Percentiles rank a stretch among this genome's conserved stretches.
Conservation (phyloP, 768 basidiomycete species). For the Sporobolomyces roseus region DNA sequence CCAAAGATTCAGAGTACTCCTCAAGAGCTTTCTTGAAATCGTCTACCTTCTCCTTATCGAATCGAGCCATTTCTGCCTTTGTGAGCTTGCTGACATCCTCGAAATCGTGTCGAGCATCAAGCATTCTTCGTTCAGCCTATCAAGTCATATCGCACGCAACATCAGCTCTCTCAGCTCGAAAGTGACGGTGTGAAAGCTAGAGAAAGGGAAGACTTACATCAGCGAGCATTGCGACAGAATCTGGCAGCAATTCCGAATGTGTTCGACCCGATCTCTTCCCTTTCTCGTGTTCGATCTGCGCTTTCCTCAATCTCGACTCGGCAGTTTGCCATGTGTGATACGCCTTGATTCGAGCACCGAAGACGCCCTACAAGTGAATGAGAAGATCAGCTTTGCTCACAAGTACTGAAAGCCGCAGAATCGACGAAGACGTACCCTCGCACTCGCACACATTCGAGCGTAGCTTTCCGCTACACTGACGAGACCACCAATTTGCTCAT, state of each 20-base stretch:
- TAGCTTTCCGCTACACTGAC: conserved; percentile 87
- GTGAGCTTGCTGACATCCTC: conserved; percentile 81
- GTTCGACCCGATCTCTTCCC: conserved; percentile 71
- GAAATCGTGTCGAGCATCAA: conserved; percentile 81
- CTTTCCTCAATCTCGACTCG: conserved; percentile 68
- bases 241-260: conserved; percentile 64
- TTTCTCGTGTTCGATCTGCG: conserved; percentile 73
- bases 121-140: conserved; percentile 76
- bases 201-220: conserved; percentile 58
- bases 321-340: conserved; percentile 75
- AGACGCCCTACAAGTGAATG: conserved; percentile 63
- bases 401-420: conserved; percentile 61
- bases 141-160: too few species aligned
- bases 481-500: conserved; percentile 63
- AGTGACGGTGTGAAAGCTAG: not conserved
- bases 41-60: conserved; percentile 86
- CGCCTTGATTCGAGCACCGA: conserved; percentile 76
- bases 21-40: conserved; percentile 85
- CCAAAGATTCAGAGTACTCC: conserved; percentile 80
- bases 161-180: too few species aligned
- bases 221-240: conserved; percentile 71
- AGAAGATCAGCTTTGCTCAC: too few species aligned
- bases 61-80: conserved; percentile 81
- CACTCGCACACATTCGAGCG: conserved; percentile 59
- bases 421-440: conserved; percentile 51